Evolutionary conservation across 1,284 basidiomycete genomes (phyloP), one percentile per base, ranked within the genome.

Genomic region (Irpex sp.): DNA sequence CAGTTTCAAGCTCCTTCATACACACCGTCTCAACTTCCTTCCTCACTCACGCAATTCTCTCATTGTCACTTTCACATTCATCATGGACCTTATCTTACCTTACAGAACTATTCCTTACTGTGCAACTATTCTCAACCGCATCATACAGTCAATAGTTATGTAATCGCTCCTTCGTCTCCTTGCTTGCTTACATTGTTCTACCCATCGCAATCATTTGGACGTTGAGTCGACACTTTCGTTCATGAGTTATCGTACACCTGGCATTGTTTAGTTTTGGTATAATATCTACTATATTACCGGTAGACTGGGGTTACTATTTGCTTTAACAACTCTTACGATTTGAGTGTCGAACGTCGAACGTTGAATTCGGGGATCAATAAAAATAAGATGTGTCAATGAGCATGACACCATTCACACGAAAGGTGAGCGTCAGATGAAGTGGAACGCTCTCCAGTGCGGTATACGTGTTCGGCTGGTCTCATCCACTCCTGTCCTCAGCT

Each of bases 391-490:
- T 9, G 39, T 43, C 39, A 43, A 43, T 43, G 3, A 43, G 39
- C 53, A 35, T 55, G 53, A 55, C 53, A 55, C 53, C 53, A 55
- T 35, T 15, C 9, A 13, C 9, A 13, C 9, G 21, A 26, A 13
- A 15, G 11, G 5, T 35, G 53, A 55, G 53, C 53, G 56, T 43
- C 19, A 43, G 11, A 43, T 54, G 19, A 19, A 15, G 36, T 58
- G 37, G 33, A 47, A 47, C 56, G 36, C 63, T 61, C 35, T 56
- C 37, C 43, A 54, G 33, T 46, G 17, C 57, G 36, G 62, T 39
- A 65, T 65, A 65, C 64, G 64, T 65, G 64, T 65, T 65, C 64
- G 58, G 49, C 49, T 35, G 61, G 54, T 50, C 58, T 35, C 58
- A 54, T 54, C 58, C 50, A 31, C 61, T 31, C 46, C 43, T 58